Evolutionary conservation across 441 rosid genomes (phyloP).

Genomic region (Erodium moschatum): DNA sequence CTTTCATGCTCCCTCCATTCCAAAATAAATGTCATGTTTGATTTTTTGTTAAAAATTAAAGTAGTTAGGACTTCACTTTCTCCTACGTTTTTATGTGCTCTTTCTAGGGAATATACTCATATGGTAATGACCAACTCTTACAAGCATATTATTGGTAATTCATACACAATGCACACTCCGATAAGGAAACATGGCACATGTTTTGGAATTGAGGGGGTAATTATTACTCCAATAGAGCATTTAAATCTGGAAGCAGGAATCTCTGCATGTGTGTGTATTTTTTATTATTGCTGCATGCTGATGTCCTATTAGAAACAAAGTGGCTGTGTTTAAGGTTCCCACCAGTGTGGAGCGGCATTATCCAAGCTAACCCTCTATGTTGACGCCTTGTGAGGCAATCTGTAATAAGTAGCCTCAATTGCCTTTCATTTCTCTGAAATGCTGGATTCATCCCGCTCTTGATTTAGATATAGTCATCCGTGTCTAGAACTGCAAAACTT

Average conservation of each 20-base stretch:
- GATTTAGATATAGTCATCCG: neutral
- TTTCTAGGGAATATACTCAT: neutral
- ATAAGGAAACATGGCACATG: neutral
- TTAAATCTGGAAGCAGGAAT: slow-evolving; percentile 3
- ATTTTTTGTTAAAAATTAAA: neutral
- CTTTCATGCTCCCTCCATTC: neutral
- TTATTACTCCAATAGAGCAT: neutral
- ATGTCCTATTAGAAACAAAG: neutral
- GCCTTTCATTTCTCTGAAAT: slow-evolving; percentile 1
- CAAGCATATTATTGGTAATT: neutral
- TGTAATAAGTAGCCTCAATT: neutral
- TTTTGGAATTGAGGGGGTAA: neutral
- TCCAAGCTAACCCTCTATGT: slow-evolving; percentile 3
- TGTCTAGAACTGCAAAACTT: slow-evolving; percentile 3
- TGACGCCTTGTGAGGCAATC: neutral
- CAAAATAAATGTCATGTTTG: slow-evolving; percentile 7
- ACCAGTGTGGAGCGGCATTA: neutral
- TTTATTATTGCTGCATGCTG: neutral
- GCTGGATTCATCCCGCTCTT: neutral
- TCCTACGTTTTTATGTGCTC: neutral
- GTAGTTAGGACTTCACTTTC: neutral
- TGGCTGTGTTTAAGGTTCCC: neutral
- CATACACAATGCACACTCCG: neutral
- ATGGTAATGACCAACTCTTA: neutral
- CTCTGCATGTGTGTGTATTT: neutral